Conservation (phyloP, 1,284 basidiomycete species). For the Schizophyllum amplum region DNA sequence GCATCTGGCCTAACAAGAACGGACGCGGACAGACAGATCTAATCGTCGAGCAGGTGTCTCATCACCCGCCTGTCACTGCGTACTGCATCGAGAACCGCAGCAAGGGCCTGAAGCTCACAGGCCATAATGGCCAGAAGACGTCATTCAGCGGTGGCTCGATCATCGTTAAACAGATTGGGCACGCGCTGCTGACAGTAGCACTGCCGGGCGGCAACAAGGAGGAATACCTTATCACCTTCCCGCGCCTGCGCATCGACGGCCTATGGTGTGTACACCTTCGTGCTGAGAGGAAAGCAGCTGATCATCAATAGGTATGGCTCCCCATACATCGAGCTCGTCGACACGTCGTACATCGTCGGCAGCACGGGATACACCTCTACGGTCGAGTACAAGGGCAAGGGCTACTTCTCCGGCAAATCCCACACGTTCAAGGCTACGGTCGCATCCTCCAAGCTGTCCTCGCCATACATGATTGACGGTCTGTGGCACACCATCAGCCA, state of each 20-base stretch:
- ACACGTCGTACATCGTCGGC: constrained; percentile 79
- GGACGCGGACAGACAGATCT: constrained; percentile 82
- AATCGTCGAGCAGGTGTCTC: constrained; percentile 95
- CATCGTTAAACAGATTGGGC: constrained; percentile 93
- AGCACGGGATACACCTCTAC: constrained; percentile 40
- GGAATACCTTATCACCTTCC: constrained; percentile 88
- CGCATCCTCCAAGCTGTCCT: constrained; percentile 27
- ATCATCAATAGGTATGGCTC: constrained; percentile 36
- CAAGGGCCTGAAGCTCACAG: constrained; percentile 76
- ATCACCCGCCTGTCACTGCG: constrained; percentile 86
- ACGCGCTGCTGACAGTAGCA: constrained; percentile 76
- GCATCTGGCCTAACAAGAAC: constrained; percentile 77
- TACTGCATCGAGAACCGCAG: constrained; percentile 80
- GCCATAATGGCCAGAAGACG: constrained; percentile 96
- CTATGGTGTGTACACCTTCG: constrained; percentile 27
- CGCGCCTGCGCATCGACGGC: constrained; percentile 61
- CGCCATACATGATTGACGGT: constrained; percentile 62
- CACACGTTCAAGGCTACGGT: constrained; percentile 83
- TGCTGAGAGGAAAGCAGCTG: neutral
- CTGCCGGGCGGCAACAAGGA: constrained; percentile 53
- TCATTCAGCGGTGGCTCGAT: constrained; percentile 76
- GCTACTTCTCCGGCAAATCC: constrained; percentile 90
- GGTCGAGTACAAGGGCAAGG: constrained; percentile 93
- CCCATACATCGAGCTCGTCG: constrained; percentile 86
- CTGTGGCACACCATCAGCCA: constrained; percentile 79